phyloP scores from a whole-genome alignment of 192 early-diverging fungal genomes.

The Coemansia sp. region DNA sequence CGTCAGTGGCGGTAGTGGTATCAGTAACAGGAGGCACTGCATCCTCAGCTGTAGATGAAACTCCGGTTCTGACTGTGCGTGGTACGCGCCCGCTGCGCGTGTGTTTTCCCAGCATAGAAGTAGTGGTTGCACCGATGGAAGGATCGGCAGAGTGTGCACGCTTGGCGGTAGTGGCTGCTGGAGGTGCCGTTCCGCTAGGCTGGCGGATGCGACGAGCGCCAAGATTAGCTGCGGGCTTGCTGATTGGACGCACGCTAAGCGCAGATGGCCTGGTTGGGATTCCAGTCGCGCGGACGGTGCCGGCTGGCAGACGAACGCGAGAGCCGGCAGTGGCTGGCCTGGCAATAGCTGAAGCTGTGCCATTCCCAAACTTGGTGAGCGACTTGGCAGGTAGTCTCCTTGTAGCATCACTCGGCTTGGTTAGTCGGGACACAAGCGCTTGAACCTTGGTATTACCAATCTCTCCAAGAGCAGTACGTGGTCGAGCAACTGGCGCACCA shows the following conservation, averaged over 20 bases:
- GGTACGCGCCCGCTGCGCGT: constrained; percentile 39
- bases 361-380: constrained; percentile 2
- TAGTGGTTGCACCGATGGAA: not conserved
- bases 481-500: constrained; percentile 10
- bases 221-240: constrained; percentile 30
- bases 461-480: constrained; percentile 33
- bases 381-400: constrained; percentile 6
- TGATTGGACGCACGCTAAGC: constrained; percentile 22
- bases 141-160: constrained; percentile 15
- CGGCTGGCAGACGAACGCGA: constrained; percentile 12
- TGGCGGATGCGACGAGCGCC: constrained; percentile 28
- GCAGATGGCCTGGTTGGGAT: not conserved
- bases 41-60: not conserved
- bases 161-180: constrained; percentile 13
- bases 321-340: constrained; percentile 7
- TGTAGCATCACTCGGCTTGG: constrained; percentile 29
- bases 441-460: constrained; percentile 26
- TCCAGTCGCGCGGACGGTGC: constrained; percentile 1
- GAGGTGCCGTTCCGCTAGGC: not conserved
- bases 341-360: constrained; percentile 7
- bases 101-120: constrained; percentile 36
- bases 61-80: not conserved
- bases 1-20: not conserved
- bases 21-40: not conserved
- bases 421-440: constrained; percentile 11